These are phyloP conservation scores for Penicillium sp. DNA, from an alignment of 2,329 filamentous ascomycete genomes.

Conservation along the genomic window DNA sequence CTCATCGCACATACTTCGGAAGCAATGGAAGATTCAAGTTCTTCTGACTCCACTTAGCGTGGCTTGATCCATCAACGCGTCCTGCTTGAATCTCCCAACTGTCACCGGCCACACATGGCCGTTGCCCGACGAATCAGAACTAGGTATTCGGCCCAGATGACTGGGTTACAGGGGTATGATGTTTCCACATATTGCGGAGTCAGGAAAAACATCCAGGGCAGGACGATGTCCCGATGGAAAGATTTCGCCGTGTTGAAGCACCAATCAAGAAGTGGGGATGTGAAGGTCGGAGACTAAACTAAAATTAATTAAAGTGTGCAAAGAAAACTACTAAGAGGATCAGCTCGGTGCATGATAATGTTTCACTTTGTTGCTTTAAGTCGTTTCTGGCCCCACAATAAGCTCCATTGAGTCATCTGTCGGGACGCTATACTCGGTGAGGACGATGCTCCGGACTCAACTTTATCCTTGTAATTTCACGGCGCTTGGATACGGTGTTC, in stretches of 20 bases:
- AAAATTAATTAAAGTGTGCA: not conserved
- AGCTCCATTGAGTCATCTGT: conserved; percentile 7
- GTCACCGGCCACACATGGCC: not conserved
- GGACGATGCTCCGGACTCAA: conserved; percentile 7
- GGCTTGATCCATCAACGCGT: not conserved
- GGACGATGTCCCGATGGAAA: not conserved
- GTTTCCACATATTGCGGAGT: not conserved
- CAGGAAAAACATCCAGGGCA: not conserved
- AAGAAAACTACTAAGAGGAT: not conserved
- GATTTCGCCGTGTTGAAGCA: not conserved
- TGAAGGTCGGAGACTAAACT: not conserved
- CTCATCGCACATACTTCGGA: not conserved
- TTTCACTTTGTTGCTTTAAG: conserved; percentile 15
- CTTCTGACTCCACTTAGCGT: not conserved
- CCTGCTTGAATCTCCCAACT: not conserved
- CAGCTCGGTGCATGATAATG: conserved; percentile 15
- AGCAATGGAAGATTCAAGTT: not conserved
- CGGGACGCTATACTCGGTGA: conserved; percentile 7
- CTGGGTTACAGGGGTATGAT: not conserved
- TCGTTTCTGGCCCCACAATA: conserved; percentile 11
- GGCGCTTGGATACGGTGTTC: not conserved
- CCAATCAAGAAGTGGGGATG: not conserved
- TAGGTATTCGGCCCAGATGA: not conserved
- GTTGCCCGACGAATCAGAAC: not conserved
- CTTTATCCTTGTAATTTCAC: conserved; percentile 4